These are phyloP conservation scores for Kwoniella pini DNA, from an alignment of 768 basidiomycete genomes.

Conservation along the genomic window DNA sequence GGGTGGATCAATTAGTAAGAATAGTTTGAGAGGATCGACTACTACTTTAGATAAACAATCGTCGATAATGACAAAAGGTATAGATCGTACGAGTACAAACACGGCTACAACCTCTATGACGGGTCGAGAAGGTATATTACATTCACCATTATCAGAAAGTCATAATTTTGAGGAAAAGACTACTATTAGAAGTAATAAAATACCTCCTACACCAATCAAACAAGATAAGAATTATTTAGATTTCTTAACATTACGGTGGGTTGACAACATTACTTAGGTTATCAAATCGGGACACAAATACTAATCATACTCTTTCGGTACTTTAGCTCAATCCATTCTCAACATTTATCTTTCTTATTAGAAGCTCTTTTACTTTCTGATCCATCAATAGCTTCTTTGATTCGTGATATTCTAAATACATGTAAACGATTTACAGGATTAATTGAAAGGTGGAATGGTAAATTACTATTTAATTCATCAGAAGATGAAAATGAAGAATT, in stretches of 20 bases:
- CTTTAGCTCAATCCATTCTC: conserved; percentile 70
- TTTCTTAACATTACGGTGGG: conserved; percentile 69
- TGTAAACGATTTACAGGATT: conserved; percentile 86
- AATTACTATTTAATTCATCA: conserved; percentile 72
- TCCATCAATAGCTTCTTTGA: conserved; percentile 62
- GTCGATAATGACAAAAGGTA: neutral
- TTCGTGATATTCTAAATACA: conserved; percentile 74
- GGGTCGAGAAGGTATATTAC: neutral
- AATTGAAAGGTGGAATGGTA: conserved; percentile 89
- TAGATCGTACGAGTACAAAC: neutral
- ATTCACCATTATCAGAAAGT: conserved; percentile 16
- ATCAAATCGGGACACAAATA: neutral
- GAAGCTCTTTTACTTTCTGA: conserved; percentile 79
- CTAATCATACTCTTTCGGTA: neutral
- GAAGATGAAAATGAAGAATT: conserved; percentile 62
- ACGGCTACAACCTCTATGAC: neutral
- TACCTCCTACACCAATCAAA: conserved; percentile 28
- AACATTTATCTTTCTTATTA: conserved; percentile 74
- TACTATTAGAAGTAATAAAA: conserved; percentile 19
- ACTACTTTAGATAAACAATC: neutral
- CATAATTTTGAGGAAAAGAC: conserved; percentile 23
- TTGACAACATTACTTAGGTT: neutral
- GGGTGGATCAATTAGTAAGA: conserved; percentile 16
- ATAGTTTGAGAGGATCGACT: conserved; percentile 20
- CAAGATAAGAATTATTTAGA: conserved; percentile 61